Evolutionary conservation across 257 asterid species (phyloP).

Genomic region (Solanum acaule): DNA sequence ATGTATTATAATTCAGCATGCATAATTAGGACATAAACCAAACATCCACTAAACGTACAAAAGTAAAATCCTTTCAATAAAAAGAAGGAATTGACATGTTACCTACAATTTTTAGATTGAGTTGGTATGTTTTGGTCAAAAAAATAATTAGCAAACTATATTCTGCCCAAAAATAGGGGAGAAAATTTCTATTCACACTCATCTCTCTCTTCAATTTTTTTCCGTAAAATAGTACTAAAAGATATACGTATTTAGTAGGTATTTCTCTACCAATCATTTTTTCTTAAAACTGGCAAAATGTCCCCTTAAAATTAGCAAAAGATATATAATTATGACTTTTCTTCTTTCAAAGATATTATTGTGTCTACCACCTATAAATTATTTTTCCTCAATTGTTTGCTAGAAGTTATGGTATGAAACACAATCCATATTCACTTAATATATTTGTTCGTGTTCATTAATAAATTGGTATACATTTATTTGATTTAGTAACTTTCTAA

Average conservation of each 20-base stretch:
- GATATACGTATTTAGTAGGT: no score
- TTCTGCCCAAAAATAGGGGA: not conserved
- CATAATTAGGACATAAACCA: not conserved
- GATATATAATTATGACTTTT: not conserved
- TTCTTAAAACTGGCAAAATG: no score
- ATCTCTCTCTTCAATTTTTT: no score
- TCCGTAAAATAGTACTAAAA: no score
- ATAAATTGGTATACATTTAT: no score
- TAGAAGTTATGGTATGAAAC: not conserved
- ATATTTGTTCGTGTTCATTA: no score
- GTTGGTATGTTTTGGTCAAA: not conserved
- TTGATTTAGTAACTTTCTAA: not conserved
- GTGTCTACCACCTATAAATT: not conserved
- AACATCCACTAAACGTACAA: not conserved
- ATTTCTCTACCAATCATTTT: no score
- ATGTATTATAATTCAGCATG: not conserved
- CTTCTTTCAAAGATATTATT: not conserved
- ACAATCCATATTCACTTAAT: not conserved
- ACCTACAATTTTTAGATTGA: not conserved
- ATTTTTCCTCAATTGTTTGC: no score
- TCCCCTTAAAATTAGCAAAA: no score
- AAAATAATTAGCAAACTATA: not conserved
- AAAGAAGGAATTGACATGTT: not conserved
- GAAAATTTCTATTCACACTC: not conserved
- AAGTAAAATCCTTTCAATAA: not conserved